Conservation (phyloP, 2,329 filamentous ascomycete species). For the Pseudogymnoascus sp. region DNA sequence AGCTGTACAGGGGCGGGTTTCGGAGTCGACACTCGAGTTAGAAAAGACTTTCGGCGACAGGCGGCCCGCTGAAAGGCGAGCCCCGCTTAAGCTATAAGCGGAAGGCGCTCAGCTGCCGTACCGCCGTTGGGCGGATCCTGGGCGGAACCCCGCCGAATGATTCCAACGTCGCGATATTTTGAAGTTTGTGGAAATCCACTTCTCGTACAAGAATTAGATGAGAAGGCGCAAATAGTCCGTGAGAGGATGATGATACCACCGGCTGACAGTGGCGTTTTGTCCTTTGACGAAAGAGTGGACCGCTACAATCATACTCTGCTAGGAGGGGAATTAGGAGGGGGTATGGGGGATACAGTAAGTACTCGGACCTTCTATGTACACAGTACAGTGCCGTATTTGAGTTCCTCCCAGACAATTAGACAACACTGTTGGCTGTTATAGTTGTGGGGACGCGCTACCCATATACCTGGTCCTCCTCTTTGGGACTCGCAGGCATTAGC, state of each 20-base stretch:
- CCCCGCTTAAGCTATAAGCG: not conserved
- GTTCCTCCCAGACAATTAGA: not conserved
- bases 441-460: not conserved
- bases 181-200: not conserved
- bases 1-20: not conserved
- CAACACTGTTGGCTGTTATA: not conserved
- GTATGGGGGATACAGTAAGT: not conserved
- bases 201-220: not conserved
- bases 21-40: not conserved
- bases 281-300: not conserved
- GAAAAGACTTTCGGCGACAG: not conserved
- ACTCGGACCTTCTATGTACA: not conserved
- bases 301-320: not conserved
- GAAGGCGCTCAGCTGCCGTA: not conserved
- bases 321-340: not conserved
- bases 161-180: not conserved
- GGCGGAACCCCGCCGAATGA: not conserved
- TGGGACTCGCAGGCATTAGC: not conserved
- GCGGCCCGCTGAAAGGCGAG: conserved; percentile 3
- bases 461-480: not conserved
- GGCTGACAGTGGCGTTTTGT: not conserved
- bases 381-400: not conserved
- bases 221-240: not conserved
- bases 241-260: not conserved
- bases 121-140: not conserved